A percentile compares a stretch with the other conserved stretches of the same genome.
phyloP scores from a whole-genome alignment of 208 protist genomes.

The Trypanosoma rangeli region DNA sequence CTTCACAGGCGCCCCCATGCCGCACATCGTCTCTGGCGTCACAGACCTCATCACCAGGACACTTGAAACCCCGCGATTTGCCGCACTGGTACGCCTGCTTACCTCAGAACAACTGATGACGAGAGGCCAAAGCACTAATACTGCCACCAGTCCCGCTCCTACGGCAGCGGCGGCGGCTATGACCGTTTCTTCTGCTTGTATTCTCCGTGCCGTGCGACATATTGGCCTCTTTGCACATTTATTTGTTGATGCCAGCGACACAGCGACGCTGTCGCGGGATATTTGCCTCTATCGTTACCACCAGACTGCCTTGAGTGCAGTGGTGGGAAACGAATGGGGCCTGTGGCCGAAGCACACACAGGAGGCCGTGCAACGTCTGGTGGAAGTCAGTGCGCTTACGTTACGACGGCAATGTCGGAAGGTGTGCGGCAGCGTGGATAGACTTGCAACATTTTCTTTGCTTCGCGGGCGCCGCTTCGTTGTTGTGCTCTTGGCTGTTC shows the following conservation, averaged over 20 bases:
- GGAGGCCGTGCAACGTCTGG: slow-evolving; percentile 1
- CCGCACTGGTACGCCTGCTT: not conserved
- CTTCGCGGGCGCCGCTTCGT: slow-evolving; percentile 16
- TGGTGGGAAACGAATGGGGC: not conserved
- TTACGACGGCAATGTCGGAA: not conserved
- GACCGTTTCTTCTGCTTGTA: not conserved
- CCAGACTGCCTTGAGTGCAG: not conserved
- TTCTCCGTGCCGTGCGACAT: slow-evolving; percentile 12
- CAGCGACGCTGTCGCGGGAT: not conserved
- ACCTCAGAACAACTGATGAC: not conserved
- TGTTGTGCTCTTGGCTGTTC: slow-evolving; percentile 25
- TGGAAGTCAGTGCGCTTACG: slow-evolving; percentile 1
- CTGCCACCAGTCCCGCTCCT: not conserved
- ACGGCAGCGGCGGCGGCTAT: not conserved
- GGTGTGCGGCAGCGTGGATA: not conserved
- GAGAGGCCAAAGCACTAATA: not conserved
- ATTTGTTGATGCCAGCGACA: not conserved
- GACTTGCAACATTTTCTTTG: slow-evolving; percentile 19
- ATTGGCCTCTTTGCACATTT: slow-evolving; percentile 19
- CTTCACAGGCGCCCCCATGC: slow-evolving; percentile 56
- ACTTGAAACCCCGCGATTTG: slow-evolving; percentile 31
- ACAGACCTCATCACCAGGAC: slow-evolving; percentile 37
- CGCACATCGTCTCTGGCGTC: slow-evolving; percentile 45
- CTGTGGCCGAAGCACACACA: slow-evolving; percentile 17
- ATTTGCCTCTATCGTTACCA: slow-evolving; percentile 14